Evolutionary conservation across 345 rosid genomes (phyloP), one percentile per base, ranked within the genome.

Genomic region (Aegle marmelos): DNA sequence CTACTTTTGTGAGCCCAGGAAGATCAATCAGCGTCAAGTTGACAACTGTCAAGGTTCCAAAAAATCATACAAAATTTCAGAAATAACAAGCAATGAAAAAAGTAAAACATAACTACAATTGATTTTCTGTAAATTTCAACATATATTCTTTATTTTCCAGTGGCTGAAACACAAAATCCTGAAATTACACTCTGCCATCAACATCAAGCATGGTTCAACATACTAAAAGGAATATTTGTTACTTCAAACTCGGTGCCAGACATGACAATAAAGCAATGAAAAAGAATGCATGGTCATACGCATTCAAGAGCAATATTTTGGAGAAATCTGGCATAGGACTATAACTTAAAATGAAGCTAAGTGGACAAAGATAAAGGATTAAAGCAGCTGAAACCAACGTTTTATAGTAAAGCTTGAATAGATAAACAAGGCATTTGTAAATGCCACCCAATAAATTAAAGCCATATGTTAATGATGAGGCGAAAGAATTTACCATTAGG

Each of bases 1-100:
- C 99, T 48, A 97, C 97, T 89, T 97, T 97, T 39, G 99, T 97
- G 64, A 97, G 98, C 78, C 99, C 99, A 31, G 99, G 99, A 86
- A 97, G 98, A 89, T 97, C 99, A 78, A 97, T 82, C 82, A 97
- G 79, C 9, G 99, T 97, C 90, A 97, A 85, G 89, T 97, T 94
- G 81, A 97, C 99, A 87, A 97, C 99, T 96, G 94, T 86, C 68
- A 85, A 68, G 58, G 80, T 48, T 36, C 17, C 70, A 77, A 83
- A 80, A 45, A 60, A 69, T 36, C 21, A 79, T 7, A 33, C 22
- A 53, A 33, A 45, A n/a, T 56, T 68, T 58, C 48, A 48, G 36
- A 78, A 36, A 64, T 22, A 22, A 36, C 39, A 22, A 45, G 48
- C 69, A 63, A 58, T 50, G 13, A 21, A 14, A 25, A 19, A 19